Percentiles rank a stretch among this genome's conserved stretches.
These are phyloP conservation scores for Globisporangium recalcitrans DNA, from an alignment of 352 stramenopile genomes.

Conservation along the genomic window DNA sequence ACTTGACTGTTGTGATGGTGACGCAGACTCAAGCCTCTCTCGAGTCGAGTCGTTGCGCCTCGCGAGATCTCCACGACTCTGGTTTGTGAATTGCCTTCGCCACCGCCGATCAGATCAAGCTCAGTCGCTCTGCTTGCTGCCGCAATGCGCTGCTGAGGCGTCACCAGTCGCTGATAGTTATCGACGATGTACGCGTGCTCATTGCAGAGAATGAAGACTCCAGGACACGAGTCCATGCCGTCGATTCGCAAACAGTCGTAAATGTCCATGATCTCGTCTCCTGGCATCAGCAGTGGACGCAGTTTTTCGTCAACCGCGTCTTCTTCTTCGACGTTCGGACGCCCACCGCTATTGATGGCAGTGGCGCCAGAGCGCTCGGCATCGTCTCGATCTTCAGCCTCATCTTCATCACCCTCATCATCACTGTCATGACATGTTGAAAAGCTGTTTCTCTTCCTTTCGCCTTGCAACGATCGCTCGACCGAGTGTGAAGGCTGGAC, in stretches of 20 bases:
- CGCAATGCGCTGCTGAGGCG: not conserved
- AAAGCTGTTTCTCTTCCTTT: constrained; percentile 3
- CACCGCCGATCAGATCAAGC: not conserved
- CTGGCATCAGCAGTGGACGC: constrained; percentile 53
- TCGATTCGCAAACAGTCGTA: constrained; percentile 70
- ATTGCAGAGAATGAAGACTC: constrained; percentile 63
- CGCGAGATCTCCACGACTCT: constrained; percentile 48
- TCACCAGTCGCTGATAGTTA: constrained; percentile 48
- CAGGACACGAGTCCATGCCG: constrained; percentile 72
- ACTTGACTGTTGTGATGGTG: constrained; percentile 15
- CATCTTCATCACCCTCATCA: constrained; percentile 15
- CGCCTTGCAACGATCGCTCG: not conserved
- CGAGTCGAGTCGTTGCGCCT: constrained; percentile 43
- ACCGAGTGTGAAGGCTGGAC: constrained; percentile 1
- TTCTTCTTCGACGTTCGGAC: constrained; percentile 19
- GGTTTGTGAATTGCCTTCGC: not conserved
- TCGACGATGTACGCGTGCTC: constrained; percentile 70
- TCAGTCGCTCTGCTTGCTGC: not conserved
- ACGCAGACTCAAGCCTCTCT: constrained; percentile 45
- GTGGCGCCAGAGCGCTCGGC: constrained; percentile 7
- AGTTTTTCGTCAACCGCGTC: constrained; percentile 58
- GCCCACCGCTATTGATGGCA: constrained; percentile 5
- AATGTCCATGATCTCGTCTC: constrained; percentile 61
- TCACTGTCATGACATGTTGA: constrained; percentile 13
- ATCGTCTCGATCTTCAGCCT: constrained; percentile 11